Conservation (phyloP, 78 protist genomes). For the slime mould (Dictyostelium discoideum) region DNA sequence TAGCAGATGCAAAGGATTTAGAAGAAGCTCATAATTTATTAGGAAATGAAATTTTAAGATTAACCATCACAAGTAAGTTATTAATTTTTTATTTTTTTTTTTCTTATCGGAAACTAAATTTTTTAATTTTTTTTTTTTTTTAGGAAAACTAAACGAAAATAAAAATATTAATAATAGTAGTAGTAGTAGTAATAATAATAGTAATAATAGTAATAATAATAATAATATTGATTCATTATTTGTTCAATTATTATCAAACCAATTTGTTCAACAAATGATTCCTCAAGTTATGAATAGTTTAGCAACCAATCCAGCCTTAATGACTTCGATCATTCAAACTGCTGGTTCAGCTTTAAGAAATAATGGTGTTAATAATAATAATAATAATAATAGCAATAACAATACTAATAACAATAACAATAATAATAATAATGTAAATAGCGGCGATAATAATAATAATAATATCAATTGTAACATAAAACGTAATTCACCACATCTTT, state of each 20-base stretch:
- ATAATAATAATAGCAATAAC: background rate
- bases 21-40: slow-evolving; percentile 46
- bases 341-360: slow-evolving; percentile 55
- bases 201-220: slow-evolving; percentile 25
- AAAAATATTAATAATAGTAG: background rate
- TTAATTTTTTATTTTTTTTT: background rate
- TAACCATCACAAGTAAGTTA: slow-evolving; percentile 14
- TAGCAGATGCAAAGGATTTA: slow-evolving; percentile 24
- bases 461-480: background rate
- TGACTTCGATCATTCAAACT: slow-evolving; percentile 68
- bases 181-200: background rate
- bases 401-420: background rate
- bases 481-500: slow-evolving; percentile 11
- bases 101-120: background rate
- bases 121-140: background rate
- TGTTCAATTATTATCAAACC: slow-evolving; percentile 53
- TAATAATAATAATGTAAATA: background rate
- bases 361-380: background rate
- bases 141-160: background rate
- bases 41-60: slow-evolving; percentile 21
- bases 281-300: slow-evolving; percentile 72
- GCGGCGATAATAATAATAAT: background rate
- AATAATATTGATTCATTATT: slow-evolving; percentile 44
- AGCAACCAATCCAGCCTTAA: slow-evolving; percentile 64
- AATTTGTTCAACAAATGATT: slow-evolving; percentile 76